Percentiles rank a stretch among this genome's conserved stretches.
These are phyloP conservation scores for Plasmodium reichenowi DNA, from an alignment of 169 alveolate species.

Conservation along the genomic window DNA sequence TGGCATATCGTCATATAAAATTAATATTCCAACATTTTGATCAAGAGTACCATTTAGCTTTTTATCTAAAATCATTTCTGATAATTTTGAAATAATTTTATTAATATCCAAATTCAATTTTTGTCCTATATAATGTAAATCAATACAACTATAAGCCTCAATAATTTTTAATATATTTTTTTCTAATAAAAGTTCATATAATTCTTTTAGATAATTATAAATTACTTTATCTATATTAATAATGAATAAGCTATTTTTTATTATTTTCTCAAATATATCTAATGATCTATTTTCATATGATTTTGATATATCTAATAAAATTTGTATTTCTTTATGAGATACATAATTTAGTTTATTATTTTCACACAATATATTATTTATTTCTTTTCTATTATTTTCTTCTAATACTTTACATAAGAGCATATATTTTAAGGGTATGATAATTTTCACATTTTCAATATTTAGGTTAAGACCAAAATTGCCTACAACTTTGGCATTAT, in stretches of 20 bases:
- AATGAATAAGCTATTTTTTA: constrained; percentile 86
- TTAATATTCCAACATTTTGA: constrained; percentile 90
- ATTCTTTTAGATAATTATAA: constrained; percentile 88
- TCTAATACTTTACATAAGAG: constrained; percentile 93
- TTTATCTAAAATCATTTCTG: constrained; percentile 96
- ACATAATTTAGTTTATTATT: constrained; percentile 89
- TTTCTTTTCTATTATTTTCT: constrained; percentile 87
- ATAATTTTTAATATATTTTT: constrained; percentile 91
- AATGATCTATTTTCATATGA: constrained; percentile 92
- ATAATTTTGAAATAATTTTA: constrained; percentile 90
- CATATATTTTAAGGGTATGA: constrained; percentile 91
- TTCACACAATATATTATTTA: constrained; percentile 84
- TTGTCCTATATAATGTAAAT: constrained; percentile 90
- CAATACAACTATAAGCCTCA: constrained; percentile 93
- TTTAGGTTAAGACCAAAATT: constrained; percentile 81
- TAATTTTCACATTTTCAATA: constrained; percentile 87
- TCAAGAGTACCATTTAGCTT: constrained; percentile 96
- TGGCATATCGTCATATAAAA: constrained; percentile 88
- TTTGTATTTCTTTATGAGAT: constrained; percentile 91
- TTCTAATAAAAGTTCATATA: constrained; percentile 92
- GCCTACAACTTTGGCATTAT: constrained; percentile 18
- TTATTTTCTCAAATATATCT: constrained; percentile 90
- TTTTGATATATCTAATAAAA: constrained; percentile 89
- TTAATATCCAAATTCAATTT: constrained; percentile 87
- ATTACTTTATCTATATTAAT: constrained; percentile 89